These are phyloP conservation scores for Monilinia vaccinii-corymbosi DNA, from an alignment of 2,329 filamentous ascomycete species.

Conservation along the genomic window DNA sequence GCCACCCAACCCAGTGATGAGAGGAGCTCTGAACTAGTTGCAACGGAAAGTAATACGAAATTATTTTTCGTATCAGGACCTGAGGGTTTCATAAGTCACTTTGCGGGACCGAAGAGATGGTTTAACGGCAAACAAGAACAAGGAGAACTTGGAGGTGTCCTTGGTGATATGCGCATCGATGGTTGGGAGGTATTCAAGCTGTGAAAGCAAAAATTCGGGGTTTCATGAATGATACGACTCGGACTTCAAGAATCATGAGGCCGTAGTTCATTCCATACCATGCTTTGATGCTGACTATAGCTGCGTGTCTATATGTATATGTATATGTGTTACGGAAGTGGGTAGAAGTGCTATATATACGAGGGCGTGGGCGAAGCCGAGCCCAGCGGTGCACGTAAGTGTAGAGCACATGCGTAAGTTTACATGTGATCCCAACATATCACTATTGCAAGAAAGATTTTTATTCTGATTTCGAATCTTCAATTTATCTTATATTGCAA, in stretches of 20 bases:
- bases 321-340: too few species aligned
- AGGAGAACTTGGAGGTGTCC: constrained; percentile 61
- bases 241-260: background rate
- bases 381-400: too few species aligned
- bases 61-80: constrained; percentile 39
- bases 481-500: too few species aligned
- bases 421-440: too few species aligned
- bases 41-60: constrained; percentile 19
- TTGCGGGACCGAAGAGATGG: constrained; percentile 5
- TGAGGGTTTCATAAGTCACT: constrained; percentile 4
- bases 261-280: background rate
- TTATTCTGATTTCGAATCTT: too few species aligned
- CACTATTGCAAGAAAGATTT: too few species aligned
- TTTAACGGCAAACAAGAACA: constrained; percentile 57
- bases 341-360: too few species aligned
- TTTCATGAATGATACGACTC: background rate
- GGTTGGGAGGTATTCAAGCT: constrained; percentile 31
- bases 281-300: background rate
- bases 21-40: too few species aligned
- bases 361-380: too few species aligned
- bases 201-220: constrained; percentile 13
- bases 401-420: too few species aligned
- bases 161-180: constrained; percentile 45
- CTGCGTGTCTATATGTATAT: too few species aligned
- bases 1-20: background rate